phyloP scores from a whole-genome alignment of 2,329 filamentous ascomycete species.

The Plectosphaerella sp. region DNA sequence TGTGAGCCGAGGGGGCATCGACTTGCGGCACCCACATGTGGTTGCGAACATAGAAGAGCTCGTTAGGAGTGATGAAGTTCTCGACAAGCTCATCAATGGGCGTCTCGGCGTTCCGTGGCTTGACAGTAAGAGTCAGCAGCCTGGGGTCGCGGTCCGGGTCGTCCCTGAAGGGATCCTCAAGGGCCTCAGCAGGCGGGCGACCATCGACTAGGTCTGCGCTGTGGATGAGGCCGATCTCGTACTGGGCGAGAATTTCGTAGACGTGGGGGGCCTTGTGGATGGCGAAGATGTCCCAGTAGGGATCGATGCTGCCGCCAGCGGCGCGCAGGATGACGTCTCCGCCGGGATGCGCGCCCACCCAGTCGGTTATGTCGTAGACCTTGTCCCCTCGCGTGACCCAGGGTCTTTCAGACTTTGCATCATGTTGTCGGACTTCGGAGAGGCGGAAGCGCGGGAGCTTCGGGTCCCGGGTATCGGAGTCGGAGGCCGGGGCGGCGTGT shows the following conservation, averaged over 20 bases:
- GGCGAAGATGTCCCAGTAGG: constrained; percentile 66
- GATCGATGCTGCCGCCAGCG: constrained; percentile 59
- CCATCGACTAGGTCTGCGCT: constrained; percentile 54
- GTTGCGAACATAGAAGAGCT: constrained; percentile 36
- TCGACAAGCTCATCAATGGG: constrained; percentile 41
- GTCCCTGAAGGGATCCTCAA: constrained; percentile 57
- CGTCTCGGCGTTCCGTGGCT: constrained; percentile 60
- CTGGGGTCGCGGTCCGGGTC: constrained; percentile 49
- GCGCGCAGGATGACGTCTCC: constrained; percentile 65
- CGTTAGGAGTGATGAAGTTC: constrained; percentile 49
- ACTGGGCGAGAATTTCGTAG: constrained; percentile 60
- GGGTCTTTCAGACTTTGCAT: constrained; percentile 45
- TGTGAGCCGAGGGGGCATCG: constrained; percentile 33
- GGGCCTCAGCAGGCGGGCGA: constrained; percentile 42
- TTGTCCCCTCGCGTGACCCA: constrained; percentile 63
- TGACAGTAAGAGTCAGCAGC: constrained; percentile 46
- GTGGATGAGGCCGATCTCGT: constrained; percentile 59
- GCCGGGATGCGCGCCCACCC: constrained; percentile 61
- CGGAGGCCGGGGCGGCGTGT: constrained; percentile 1
- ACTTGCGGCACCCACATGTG: constrained; percentile 59
- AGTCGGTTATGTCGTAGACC: constrained; percentile 69
- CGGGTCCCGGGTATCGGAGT: constrained; percentile 28
- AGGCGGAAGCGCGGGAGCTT: constrained; percentile 44
- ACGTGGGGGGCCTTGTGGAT: constrained; percentile 65
- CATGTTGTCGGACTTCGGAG: constrained; percentile 47